Base-by-base conservation (phyloP, 2,329 filamentous ascomycete genomes). In the Neurospora sp. region DNA sequence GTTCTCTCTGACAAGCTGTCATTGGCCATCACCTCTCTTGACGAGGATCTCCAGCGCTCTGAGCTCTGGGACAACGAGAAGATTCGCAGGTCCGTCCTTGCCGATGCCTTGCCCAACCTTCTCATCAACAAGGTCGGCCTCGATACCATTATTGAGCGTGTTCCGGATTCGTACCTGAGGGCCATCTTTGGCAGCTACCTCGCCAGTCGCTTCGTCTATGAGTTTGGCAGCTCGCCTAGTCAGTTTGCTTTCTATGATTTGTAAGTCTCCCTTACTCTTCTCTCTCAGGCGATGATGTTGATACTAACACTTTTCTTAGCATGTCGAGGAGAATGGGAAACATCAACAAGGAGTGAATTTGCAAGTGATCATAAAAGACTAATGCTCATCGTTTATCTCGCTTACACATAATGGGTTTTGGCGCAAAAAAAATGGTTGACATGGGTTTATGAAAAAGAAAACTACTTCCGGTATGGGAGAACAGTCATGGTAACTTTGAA, bases 171-270 rank as follows among this genome's bases (percentile, higher is more conserved):
- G 75, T 99, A 99, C 79, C 87, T 99, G 73, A 89, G 93, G 74
- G 91, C 94, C 74, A 98, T 99, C 79, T 99, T 99, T 78, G 96
- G 96, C 75, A 96, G 92, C 79, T 97, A 95, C 82, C 85, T 99
- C 74, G 95, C 96, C 67, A 96, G 92, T 77, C 91, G 96, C 62
- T 99, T 99, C 79, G 93, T 99, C 52, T 99, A 99, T 81, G 89
- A 97, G 80, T 96, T 95, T 79, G 96, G 96, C 77, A 94, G 93
- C 79, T 90, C 88, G 74, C 94, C 96, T 5, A 96, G 91, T 83
- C 95, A 97, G 77, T 98, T 99, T 83, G 93, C 95, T 46, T 99
- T 99, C 86, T 99, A 97, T 82, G 93, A 97, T 79, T 99, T 98
- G 92, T 94, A 83, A 88, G 91, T 91, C 71, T 66, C 40, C 67